These are phyloP conservation scores for Alternaria brassicicola DNA, from an alignment of 2,329 filamentous ascomycete species.

Conservation along the genomic window DNA sequence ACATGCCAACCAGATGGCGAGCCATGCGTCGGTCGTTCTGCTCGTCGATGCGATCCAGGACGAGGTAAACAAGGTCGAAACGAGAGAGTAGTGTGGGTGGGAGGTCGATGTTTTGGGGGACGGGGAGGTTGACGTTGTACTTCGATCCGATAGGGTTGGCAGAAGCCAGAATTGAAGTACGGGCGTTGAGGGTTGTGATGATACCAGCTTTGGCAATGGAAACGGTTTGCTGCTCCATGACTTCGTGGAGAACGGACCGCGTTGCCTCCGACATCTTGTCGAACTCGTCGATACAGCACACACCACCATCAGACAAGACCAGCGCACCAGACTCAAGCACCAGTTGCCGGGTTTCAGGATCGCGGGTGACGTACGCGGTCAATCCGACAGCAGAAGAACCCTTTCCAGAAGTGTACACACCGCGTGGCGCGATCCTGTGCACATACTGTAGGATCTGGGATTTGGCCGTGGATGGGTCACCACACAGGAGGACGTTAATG, in stretches of 20 bases:
- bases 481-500: conserved; percentile 95
- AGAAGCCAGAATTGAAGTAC: conserved; percentile 93
- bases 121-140: conserved; percentile 94
- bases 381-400: conserved; percentile 77
- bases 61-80: conserved; percentile 96
- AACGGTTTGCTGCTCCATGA: conserved; percentile 81
- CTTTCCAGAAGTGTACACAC: conserved; percentile 78
- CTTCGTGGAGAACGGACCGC: conserved; percentile 76
- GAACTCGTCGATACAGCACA: conserved; percentile 80
- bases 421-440: conserved; percentile 94
- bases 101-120: conserved; percentile 97
- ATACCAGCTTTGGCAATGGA: conserved; percentile 80
- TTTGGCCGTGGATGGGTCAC: conserved; percentile 95
- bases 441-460: conserved; percentile 94
- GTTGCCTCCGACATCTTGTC: conserved; percentile 81
- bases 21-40: conserved; percentile 85
- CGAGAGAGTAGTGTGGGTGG: conserved; percentile 92
- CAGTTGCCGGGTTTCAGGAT: conserved; percentile 74
- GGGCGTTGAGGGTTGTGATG: conserved; percentile 88
- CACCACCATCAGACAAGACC: conserved; percentile 74
- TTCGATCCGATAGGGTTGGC: conserved; percentile 98
- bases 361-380: conserved; percentile 77
- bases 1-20: conserved; percentile 93
- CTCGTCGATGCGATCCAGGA: conserved; percentile 92
- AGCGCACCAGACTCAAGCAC: conserved; percentile 77